Evolutionary conservation across 805 yeast genomes (phyloP).

Genomic region (Lipomyces sp.): DNA sequence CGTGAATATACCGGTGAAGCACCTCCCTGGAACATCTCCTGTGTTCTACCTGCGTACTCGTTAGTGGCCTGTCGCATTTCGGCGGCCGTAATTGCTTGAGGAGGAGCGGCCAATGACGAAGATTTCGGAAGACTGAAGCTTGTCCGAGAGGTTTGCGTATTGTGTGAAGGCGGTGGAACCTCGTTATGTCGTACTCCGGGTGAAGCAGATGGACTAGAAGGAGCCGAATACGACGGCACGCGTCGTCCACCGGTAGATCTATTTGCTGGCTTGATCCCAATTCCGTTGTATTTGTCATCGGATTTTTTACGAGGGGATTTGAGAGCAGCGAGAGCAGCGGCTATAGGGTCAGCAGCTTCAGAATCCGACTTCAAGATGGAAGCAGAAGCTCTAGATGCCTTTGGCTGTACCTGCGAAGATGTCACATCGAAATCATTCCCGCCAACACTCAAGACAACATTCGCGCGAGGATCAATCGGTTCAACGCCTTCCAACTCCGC

Average conservation of each 20-base stretch:
- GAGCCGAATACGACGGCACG: constrained; percentile 42
- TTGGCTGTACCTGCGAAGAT: constrained; percentile 8
- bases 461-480: constrained; percentile 29
- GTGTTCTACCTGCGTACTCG: constrained; percentile 41
- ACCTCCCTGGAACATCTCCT: constrained; percentile 37
- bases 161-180: constrained; percentile 25
- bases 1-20: constrained; percentile 6
- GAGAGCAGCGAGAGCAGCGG: constrained; percentile 57
- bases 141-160: constrained; percentile 13
- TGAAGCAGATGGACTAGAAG: constrained; percentile 39
- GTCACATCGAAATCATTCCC: constrained; percentile 27
- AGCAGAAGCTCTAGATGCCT: not conserved
- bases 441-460: constrained; percentile 34
- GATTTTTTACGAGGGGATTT: constrained; percentile 34
- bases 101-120: constrained; percentile 41
- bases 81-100: constrained; percentile 46
- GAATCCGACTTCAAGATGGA: not conserved
- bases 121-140: constrained; percentile 16
- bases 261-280: constrained; percentile 8
- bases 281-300: constrained; percentile 23
- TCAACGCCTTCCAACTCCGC: constrained; percentile 12
- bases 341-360: constrained; percentile 53
- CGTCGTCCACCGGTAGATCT: constrained; percentile 23
- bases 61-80: constrained; percentile 48
- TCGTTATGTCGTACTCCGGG: constrained; percentile 17